Conservation (phyloP, 768 basidiomycete species). For the Termitomyces sp. region DNA sequence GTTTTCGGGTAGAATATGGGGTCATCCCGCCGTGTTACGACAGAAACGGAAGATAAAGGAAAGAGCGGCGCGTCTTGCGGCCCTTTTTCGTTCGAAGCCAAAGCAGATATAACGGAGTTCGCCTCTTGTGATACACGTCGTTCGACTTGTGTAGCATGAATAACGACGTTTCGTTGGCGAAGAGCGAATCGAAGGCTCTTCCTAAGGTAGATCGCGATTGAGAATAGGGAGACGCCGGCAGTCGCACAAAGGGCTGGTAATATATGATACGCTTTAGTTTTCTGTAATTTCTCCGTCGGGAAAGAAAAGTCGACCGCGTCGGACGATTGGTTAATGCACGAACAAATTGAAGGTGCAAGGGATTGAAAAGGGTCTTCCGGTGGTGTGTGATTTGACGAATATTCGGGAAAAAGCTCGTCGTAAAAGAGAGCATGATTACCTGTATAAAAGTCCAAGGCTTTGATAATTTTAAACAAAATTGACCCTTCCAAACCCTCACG, state of each 20-base stretch:
- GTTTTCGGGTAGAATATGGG: background rate
- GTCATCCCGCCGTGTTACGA: background rate
- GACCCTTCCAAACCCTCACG: background rate
- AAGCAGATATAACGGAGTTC: background rate
- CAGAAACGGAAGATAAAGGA: background rate
- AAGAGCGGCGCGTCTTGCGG: background rate
- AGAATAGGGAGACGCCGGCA: background rate
- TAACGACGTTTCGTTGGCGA: background rate
- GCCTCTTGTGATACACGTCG: background rate
- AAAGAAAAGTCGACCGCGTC: background rate
- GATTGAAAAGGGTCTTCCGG: background rate
- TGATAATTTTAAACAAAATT: background rate
- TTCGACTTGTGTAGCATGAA: background rate
- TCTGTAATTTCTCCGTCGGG: background rate
- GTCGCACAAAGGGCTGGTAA: background rate
- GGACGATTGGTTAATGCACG: background rate
- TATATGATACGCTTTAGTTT: background rate
- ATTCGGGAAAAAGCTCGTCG: background rate
- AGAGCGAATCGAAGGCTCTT: background rate
- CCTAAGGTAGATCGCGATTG: background rate
- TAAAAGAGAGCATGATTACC: background rate
- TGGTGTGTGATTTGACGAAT: background rate
- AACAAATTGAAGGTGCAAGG: background rate
- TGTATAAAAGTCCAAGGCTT: constrained; percentile 5
- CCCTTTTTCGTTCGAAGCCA: background rate